Evolutionary conservation across 176 grass and related monocot species (phyloP), one percentile per base, ranked within the genome.

Genomic region (Triticum urartu): DNA sequence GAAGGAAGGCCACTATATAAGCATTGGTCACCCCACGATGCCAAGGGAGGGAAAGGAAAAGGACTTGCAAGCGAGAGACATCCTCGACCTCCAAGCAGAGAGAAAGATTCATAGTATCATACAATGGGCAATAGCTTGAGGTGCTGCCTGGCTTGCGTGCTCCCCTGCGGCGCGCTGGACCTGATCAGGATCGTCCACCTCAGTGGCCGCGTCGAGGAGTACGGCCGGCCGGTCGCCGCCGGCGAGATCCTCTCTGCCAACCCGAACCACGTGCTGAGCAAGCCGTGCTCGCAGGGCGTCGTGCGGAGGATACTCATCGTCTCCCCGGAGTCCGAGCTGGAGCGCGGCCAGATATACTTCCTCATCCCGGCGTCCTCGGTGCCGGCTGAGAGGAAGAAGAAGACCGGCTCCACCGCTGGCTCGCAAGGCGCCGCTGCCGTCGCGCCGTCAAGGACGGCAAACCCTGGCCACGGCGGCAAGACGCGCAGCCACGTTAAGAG

Each of bases 141-240:
- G 78, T 98, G 95, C 80, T 98, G 91, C 88, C 86, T 98, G 58
- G 95, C 95, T 11, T 98, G 95, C 82, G 93, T 98, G 33, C 93
- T 98, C 6, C 95, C 95, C 22, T 98, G 91, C 45, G 95, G 95
- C 64, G 95, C 93, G 42, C 92, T 98, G 34, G 95, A 98, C 90
- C 71, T 98, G 75, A 90, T 98, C 89, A 89, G 95, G 81, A 85
- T 98, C 64, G 95, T 98, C 64, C 95, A 98, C 87, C 90, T 98
- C 28, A 95, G 85, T 52, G 95, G 95, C 75, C 95, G 91, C 45
- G 21, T 98, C 81, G 93, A 98, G 63, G 95, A 98, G 91, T 95
- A 93, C 78, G 81, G 91, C 22, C 89, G 91, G 22, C 88, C 89
- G 28, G 85, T 95, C 35, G 71, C 89, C 65, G 95, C 92, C 39